Evolutionary conservation across 257 asterid genomes (phyloP).

Genomic region (Echites panduratus): DNA sequence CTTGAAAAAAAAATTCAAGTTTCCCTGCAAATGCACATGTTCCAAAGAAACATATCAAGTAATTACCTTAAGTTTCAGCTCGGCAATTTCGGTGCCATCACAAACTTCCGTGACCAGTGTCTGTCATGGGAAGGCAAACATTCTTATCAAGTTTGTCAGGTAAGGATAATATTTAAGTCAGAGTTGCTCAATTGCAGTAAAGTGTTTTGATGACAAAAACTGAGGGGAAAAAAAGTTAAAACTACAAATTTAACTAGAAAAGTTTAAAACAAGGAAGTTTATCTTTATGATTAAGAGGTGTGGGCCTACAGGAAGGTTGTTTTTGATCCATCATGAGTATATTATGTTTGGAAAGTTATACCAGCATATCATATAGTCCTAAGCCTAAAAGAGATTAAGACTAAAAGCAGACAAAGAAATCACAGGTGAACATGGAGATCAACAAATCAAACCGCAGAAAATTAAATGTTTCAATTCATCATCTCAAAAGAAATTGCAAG

Average conservation of each 20-base stretch:
- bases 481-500: not conserved
- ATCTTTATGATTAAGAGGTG: not conserved
- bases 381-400: not conserved
- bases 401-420: not conserved
- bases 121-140: conserved; percentile 32
- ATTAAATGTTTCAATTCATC: not conserved
- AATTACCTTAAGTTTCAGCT: conserved; percentile 72
- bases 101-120: conserved; percentile 60
- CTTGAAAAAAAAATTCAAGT: not conserved
- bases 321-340: not conserved
- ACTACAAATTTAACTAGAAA: no score
- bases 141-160: conserved; percentile 1
- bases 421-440: not conserved
- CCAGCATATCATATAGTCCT: not conserved
- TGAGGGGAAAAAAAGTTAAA: no score
- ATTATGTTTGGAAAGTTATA: not conserved
- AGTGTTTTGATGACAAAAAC: not conserved
- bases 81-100: conserved; percentile 73
- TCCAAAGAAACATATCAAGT: not conserved
- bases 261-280: not conserved
- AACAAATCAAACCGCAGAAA: not conserved
- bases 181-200: not conserved
- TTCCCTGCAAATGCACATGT: not conserved
- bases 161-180: not conserved
- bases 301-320: not conserved